Evolutionary conservation across 2,329 filamentous ascomycete species (phyloP).

Genomic region (Truncatella angustata): DNA sequence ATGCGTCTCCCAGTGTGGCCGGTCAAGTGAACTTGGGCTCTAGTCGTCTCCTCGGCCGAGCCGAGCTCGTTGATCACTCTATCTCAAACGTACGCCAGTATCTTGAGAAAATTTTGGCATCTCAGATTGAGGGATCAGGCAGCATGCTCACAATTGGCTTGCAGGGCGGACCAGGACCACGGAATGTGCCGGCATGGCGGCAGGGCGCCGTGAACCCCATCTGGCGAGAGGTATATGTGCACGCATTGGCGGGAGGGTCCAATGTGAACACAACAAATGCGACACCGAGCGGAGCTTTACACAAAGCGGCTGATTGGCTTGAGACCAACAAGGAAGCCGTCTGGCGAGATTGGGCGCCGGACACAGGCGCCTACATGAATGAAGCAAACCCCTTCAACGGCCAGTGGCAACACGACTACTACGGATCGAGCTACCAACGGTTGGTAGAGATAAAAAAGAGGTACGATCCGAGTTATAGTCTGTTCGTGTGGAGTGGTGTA

Average conservation of each 20-base stretch:
- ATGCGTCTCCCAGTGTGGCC: not conserved
- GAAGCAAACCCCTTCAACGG: constrained; percentile 36
- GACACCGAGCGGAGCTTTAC: not conserved
- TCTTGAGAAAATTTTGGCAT: not conserved
- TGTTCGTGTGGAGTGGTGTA: not conserved
- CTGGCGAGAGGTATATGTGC: constrained; percentile 2
- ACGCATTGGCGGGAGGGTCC: not conserved
- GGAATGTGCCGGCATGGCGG: not conserved
- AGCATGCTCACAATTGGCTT: not conserved
- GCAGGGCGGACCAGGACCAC: not conserved
- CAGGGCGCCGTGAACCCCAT: not conserved
- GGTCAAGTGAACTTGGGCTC: not conserved
- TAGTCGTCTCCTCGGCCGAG: not conserved
- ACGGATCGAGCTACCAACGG: constrained; percentile 30
- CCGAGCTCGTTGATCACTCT: not conserved
- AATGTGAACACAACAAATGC: not conserved
- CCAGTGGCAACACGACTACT: constrained; percentile 30
- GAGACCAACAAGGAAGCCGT: constrained; percentile 2
- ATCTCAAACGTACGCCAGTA: not conserved
- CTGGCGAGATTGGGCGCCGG: not conserved
- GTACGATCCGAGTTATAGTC: constrained; percentile 30
- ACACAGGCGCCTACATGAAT: constrained; percentile 29
- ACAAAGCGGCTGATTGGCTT: not conserved
- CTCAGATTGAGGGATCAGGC: not conserved
- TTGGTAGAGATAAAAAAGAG: constrained; percentile 37